Evolutionary conservation across 2,329 filamentous ascomycete species (phyloP).

Genomic region (Cercospora janseana): DNA sequence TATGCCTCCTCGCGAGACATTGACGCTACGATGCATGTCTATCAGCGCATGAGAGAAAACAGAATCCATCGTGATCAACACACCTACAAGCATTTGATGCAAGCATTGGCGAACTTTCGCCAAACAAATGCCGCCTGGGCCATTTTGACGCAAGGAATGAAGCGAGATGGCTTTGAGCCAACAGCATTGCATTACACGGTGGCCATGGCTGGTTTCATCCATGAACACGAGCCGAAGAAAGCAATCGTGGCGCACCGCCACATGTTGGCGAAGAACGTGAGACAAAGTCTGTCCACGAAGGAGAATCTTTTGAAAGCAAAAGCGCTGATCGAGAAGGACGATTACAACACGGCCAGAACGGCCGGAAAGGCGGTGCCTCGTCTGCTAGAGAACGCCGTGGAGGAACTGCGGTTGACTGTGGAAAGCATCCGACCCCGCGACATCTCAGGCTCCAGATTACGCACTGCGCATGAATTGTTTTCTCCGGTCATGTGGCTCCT

Average conservation of each 20-base stretch:
- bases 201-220: conserved; percentile 52
- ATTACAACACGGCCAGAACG: background rate
- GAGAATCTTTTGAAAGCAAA: conserved; percentile 6
- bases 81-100: conserved; percentile 63
- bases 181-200: conserved; percentile 55
- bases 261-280: conserved; percentile 44
- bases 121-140: conserved; percentile 57
- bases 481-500: conserved; percentile 9
- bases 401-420: background rate
- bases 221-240: conserved; percentile 44
- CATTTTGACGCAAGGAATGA: conserved; percentile 54
- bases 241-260: conserved; percentile 51
- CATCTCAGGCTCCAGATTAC: background rate
- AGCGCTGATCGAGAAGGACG: conserved; percentile 1
- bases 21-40: conserved; percentile 52
- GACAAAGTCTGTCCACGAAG: conserved; percentile 35
- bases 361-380: background rate
- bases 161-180: conserved; percentile 44
- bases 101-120: conserved; percentile 52
- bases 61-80: conserved; percentile 54
- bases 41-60: conserved; percentile 55
- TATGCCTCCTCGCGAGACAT: conserved; percentile 64
- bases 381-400: background rate
- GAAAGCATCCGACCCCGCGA: conserved; percentile 1
- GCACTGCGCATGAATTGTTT: conserved; percentile 6